phyloP scores from a whole-genome alignment of 2,329 filamentous ascomycete species.

The Pyricularia grisea region DNA sequence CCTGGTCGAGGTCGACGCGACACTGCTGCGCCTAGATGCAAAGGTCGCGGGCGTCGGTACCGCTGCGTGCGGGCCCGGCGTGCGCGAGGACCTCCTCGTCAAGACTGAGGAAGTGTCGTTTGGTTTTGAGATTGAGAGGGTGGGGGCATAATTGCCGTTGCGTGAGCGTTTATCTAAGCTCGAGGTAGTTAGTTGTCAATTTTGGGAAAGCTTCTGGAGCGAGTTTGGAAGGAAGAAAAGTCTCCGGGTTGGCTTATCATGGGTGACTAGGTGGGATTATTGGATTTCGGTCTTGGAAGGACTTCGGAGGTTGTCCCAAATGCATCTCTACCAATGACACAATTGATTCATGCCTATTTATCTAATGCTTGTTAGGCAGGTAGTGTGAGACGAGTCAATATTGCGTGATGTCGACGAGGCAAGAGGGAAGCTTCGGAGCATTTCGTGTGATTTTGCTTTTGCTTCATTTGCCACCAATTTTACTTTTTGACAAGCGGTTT shows the following conservation, averaged over 20 bases:
- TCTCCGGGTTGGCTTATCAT: not conserved
- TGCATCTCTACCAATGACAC: not conserved
- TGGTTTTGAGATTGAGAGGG: constrained; percentile 27
- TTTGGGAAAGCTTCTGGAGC: not conserved
- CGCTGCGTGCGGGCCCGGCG: constrained; percentile 37
- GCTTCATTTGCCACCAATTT: not conserved
- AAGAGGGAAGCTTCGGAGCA: not conserved
- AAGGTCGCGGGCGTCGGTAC: constrained; percentile 40
- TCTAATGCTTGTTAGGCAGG: not conserved
- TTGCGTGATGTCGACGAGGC: not conserved
- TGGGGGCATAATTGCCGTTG: not conserved
- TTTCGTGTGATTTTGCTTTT: not conserved
- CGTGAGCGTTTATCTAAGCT: not conserved
- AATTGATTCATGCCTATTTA: not conserved
- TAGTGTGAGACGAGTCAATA: not conserved
- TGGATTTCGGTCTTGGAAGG: not conserved
- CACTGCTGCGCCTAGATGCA: constrained; percentile 31
- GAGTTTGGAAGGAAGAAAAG: not conserved
- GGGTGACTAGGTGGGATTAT: not conserved
- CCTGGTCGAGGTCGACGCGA: constrained; percentile 38
- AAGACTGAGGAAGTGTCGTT: constrained; percentile 30
- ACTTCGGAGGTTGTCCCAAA: not conserved
- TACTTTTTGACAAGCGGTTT: not conserved
- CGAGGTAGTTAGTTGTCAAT: not conserved
- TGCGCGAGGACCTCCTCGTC: constrained; percentile 33